Base-by-base conservation (phyloP, 169 alveolate genomes). In the Nephromyces sp. region DNA sequence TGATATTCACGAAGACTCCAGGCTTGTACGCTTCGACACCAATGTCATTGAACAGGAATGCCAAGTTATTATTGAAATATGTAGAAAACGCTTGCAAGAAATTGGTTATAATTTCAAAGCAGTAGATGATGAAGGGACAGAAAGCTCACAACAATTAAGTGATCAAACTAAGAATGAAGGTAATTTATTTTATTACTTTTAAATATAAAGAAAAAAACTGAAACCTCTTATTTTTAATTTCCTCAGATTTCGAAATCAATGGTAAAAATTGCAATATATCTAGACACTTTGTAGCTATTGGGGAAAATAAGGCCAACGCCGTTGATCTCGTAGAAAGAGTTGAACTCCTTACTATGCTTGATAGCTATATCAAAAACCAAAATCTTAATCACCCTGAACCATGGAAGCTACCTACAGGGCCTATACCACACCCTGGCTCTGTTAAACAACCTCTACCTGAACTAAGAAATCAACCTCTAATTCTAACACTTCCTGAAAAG, bases 341-440 rank as follows among this genome's bases (percentile, higher is more conserved):
- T 79, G 78, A 82, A 64, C 78, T 84, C 51, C 85, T 84, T 25
- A 74, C 78, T 66, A 66, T 80, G 22, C 80, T 84, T 30, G 85
- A 83, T 22, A 75, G 74, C 21, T 76, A 75, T 61, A 34, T 83
- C 25, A 69, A 75, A 53, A 80, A 83, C 8, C 88, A 83, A 72
- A 84, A 86, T 75, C 86, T 86, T 21, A 81, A 81, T 6, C 67
- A 70, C n/a, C 82, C 75, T 27, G 72, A 78, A 52, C 86, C 89
- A 27, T 86, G 88, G 85, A 78, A 74, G 32, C 86, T 86, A 6
- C 89, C 92, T 29, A 76, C 82, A 51, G 86, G 82, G 0, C 84
- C 84, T 1, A 64, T 65, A 64, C 68, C 82, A 22, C 53, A 34
- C 22, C 32, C 77, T 30, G 51, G 27, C 22, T 52, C 65, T 5